Conservation (phyloP, 768 basidiomycete genomes). For the Amanita inopinata region DNA sequence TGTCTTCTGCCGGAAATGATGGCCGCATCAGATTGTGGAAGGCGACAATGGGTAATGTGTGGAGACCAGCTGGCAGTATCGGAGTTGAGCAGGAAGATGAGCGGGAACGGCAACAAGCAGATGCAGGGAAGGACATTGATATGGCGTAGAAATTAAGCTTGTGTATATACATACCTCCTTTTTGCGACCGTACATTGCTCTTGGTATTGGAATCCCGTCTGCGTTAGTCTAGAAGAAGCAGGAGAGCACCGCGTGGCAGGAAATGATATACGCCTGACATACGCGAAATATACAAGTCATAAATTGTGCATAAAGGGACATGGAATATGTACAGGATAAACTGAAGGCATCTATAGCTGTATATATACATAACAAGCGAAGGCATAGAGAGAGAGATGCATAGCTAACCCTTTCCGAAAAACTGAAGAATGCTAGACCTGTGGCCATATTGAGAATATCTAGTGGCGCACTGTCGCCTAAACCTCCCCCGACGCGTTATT, state of each 20-base stretch:
- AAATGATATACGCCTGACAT: no score
- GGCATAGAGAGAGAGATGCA: no score
- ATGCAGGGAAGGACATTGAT: slow-evolving; percentile 27
- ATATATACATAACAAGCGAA: no score
- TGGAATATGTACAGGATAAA: no score
- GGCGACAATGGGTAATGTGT: slow-evolving; percentile 72
- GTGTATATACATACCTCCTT: not conserved
- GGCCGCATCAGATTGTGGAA: slow-evolving; percentile 81
- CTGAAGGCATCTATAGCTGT: no score
- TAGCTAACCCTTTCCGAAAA: no score
- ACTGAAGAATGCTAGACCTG: no score
- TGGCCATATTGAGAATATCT: no score
- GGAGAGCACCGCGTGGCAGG: not conserved
- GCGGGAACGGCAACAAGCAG: slow-evolving; percentile 17
- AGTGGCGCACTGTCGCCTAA: no score
- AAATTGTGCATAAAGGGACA: no score
- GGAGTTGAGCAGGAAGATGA: slow-evolving; percentile 65
- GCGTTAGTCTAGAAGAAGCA: not conserved
- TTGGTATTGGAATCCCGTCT: not conserved
- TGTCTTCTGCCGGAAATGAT: slow-evolving; percentile 79
- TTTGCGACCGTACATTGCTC: not conserved
- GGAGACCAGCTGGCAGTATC: slow-evolving; percentile 75
- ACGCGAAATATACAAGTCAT: no score
- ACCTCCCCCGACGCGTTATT: no score
- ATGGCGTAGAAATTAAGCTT: slow-evolving; percentile 22